Base-by-base conservation (phyloP, 257 asterid genomes). In the Solanum stenotomum region DNA sequence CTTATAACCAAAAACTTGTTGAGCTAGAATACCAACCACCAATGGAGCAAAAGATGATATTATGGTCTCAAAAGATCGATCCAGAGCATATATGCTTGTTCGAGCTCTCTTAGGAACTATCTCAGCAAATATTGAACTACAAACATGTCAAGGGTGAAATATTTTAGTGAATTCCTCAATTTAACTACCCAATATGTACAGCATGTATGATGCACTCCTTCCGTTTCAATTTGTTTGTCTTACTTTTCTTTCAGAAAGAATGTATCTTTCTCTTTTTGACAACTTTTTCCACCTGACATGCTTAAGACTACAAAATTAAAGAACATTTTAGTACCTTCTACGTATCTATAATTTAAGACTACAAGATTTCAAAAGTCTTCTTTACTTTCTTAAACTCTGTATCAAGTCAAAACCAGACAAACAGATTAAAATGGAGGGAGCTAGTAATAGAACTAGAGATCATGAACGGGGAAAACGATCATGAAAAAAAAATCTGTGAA, bases 1-100 rank as follows among this genome's bases (percentile, higher is more conserved):
- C 75, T 93, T 95, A 42, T 90, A 96, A 85, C 98, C 98, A n/a
- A 92, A 96, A 40, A 93, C 93, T 5, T 91, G 91, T 87, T 96
- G 97, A 72, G 98, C 91, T 85, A 96, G 42, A 16, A 95, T 67
- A 63, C 13, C 77, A 6, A 95, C 98, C 16, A 95, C 87, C 0
- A 98, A 96, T 6, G 99, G 98, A 61, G 98, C 98, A 85, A 96
- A 96, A 15, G 99, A 95, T 7, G 98, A 87, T 59, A 95, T 90
- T 35, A 95, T 89, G 68, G 98, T 92, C 91, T 96, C 99, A 23
- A 88, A 88, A 12, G 89, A 83, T 44, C 87, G 46, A 25, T 83
- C 89, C 76, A 88, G 65, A 3, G 89, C 89, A 56, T 88, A 83
- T 0, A 83, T 88, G 61, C 84, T 88, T 6, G 89, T 87, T 4